phyloP scores from a whole-genome alignment of 176 grass and related monocot genomes.

The Aegilops speltoides region DNA sequence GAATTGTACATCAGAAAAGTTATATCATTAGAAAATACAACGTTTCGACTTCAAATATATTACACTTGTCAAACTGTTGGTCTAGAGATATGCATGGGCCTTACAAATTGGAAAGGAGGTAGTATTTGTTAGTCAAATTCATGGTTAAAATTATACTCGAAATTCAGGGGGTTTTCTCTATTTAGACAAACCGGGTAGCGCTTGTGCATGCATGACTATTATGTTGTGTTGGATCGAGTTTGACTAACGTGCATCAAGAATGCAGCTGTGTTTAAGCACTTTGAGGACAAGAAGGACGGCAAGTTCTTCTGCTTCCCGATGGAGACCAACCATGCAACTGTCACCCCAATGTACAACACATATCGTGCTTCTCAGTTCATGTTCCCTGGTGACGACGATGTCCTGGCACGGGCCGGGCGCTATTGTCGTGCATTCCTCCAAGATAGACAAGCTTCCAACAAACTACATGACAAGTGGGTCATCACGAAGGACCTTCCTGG shows the following conservation, averaged over 20 bases:
- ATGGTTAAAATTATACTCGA: no score
- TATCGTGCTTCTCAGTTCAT: conserved; percentile 40
- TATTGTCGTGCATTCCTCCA: conserved; percentile 35
- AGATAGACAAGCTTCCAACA: conserved; percentile 18
- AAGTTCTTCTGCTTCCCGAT: conserved; percentile 37
- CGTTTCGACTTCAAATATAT: no score
- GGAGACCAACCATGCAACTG: conserved; percentile 23
- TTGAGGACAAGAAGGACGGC: conserved; percentile 29
- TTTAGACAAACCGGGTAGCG: no score
- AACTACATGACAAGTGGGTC: conserved; percentile 64
- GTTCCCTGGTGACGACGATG: conserved; percentile 32
- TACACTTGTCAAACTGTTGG: no score
- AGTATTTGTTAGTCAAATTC: no score
- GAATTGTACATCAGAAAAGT: no score
- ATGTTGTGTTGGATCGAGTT: background rate
- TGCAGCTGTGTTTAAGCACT: conserved; percentile 39
- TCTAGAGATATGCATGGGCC: no score
- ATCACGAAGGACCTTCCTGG: conserved; percentile 49
- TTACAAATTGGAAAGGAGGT: no score
- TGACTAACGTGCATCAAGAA: background rate
- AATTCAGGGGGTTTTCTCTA: no score
- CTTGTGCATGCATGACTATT: no score
- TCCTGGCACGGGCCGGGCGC: background rate
- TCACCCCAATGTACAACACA: conserved; percentile 45
- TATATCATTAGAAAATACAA: no score